These are phyloP conservation scores for Leccinum olivaceopallidum DNA, from an alignment of 768 basidiomycete species.

Conservation along the genomic window DNA sequence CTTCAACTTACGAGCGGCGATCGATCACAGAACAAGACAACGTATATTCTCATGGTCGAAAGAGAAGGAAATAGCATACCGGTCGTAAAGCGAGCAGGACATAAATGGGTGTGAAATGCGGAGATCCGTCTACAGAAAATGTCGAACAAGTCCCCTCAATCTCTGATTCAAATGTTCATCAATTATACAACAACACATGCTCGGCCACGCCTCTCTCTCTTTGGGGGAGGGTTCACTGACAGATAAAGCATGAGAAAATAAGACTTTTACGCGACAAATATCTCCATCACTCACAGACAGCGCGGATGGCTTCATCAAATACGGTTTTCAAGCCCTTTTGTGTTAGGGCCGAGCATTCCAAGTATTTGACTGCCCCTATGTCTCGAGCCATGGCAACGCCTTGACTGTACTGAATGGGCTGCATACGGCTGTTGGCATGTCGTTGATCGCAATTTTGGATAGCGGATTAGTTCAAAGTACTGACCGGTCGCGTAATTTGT, in stretches of 20 bases:
- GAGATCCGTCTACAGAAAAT: constrained; percentile 35
- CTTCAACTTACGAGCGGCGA: not conserved
- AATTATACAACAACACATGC: constrained; percentile 76
- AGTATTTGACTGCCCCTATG: constrained; percentile 93
- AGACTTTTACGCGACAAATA: constrained; percentile 7
- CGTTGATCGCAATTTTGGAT: constrained; percentile 8
- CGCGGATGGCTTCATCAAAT: constrained; percentile 98
- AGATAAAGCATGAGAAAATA: constrained; percentile 12
- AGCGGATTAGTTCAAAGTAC: constrained; percentile 19
- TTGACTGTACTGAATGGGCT: constrained; percentile 89
- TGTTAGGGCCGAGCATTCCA: constrained; percentile 94
- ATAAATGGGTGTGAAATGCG: constrained; percentile 67
- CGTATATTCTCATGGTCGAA: constrained; percentile 38
- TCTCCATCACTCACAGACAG: constrained; percentile 70
- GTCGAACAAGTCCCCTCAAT: constrained; percentile 18
- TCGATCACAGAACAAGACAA: constrained; percentile 32
- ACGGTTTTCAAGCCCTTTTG: constrained; percentile 99
- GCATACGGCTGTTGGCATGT: constrained; percentile 69
- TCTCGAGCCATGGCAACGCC: constrained; percentile 91
- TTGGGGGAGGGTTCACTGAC: constrained; percentile 75
- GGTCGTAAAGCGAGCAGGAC: constrained; percentile 67
- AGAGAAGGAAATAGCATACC: constrained; percentile 44
- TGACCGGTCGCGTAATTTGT: constrained; percentile 90
- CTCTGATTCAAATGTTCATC: constrained; percentile 23
- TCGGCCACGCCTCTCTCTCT: constrained; percentile 47